Base-by-base conservation (phyloP, 441 rosid genomes). In the Capsella rubella region DNA sequence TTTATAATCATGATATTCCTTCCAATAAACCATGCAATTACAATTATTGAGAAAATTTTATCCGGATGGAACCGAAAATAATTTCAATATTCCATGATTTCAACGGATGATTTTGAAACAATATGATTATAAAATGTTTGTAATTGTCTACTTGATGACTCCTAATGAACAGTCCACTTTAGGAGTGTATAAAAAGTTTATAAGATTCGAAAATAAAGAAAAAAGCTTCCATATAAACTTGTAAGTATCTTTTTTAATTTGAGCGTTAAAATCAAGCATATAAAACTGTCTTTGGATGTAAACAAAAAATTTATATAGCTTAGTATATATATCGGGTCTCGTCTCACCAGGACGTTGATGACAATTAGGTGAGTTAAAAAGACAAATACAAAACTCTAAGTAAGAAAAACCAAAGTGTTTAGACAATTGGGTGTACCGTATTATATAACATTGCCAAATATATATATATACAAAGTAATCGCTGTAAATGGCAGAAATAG, bases 371-470 rank as follows among this genome's bases (percentile, higher is more conserved):
- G 72, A 64, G 34, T 46, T 56, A 31, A 55, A 61, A 54, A 57
- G 61, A 70, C 76, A 64, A 71, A 57, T 64, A 77, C 63, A 77
- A 77, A 71, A 71, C 61, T 47, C 58, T 25, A 70, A 70, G 35
- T 37, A 47, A 63, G 67, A 60, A 76, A 8, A 63, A 64, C 42
- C 80, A 70, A 29, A 71, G 27, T 7, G 25, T 21, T 49, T 40
- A 31, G 56, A 34, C 55, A 67, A n/a, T 29, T 14, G 45, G 35
- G 35, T 74, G 45, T 16, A 25, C 29, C 42, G 18, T 69, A 14
- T 25, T 39, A 2, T 39, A 21, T 21, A 21, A 21, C 40, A 75
- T 52, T 67, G 55, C 27, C 63, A 73, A 43, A 3, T 21, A 25
- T 47, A 53, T 32, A 53, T 32, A 8, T 21, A 49, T 9, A 52